Evolutionary conservation across 371 early-diverging fungal genomes (phyloP), one percentile per base, ranked within the genome.

Genomic region (Syncephalis fuscata): DNA sequence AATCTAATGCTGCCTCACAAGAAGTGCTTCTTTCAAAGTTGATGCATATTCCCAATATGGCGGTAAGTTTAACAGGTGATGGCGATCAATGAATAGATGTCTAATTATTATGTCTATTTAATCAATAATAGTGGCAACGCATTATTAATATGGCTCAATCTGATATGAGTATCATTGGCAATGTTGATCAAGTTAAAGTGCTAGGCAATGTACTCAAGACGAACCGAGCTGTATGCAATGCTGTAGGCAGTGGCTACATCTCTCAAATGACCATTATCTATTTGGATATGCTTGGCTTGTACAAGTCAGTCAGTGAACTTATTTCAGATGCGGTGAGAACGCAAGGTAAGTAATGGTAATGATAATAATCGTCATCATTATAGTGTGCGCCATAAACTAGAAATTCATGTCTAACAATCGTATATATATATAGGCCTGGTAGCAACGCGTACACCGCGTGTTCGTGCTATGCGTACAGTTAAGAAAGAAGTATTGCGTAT

Each of bases 401-500:
- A 7, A 32, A 11, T 32, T 11, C 41, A 42, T 25, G 21, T 39
- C 39, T 4, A 51, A 20, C 40, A 42, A 50, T 43, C 16, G 44
- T 51, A 4, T 32, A 32, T 32, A 7, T 32, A 32, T 32, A 11
- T 40, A 71, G 74, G 80, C 1, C 59, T 65, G 23, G 69, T 94
- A 62, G 96, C 92, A 3, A 82, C 91, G 11, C 82, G 84, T 48
- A 90, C 92, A 5, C 95, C 94, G 27, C 76, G 79, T 38, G 85
- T 95, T 14, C 83, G 95, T 37, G 87, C 85, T 22, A 67, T 90
- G 68, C 71, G 94, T 50, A 81, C 89, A 4, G 85, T 98, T 62
- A 95, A 96, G 65, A 92, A 91, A 61, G 96, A 98, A 61, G 74
- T 86, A 17, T 65, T 98, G 52, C 76, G 79, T 44, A 63, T 98